Base-by-base conservation (phyloP, 2,329 filamentous ascomycete genomes). In the Scedosporium dehoogii region DNA sequence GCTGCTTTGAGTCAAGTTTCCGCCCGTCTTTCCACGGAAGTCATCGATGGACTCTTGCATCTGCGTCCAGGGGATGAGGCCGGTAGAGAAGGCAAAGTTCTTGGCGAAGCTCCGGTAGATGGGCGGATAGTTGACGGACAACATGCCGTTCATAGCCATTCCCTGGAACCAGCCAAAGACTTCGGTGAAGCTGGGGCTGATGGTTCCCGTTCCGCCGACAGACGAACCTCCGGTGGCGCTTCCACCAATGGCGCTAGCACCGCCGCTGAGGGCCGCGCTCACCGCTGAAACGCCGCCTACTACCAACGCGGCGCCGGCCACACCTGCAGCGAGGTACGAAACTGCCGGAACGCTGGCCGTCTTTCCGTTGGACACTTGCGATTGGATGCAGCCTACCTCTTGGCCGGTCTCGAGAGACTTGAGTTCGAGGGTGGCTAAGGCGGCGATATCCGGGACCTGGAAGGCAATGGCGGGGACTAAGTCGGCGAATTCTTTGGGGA, bases 101-200 rank as follows among this genome's bases (percentile, higher is more conserved):
- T 90, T 90, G 65, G 89, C 79, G 75, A 96, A 99, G 73, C 87
- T 93, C 68, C 87, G 85, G 77, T 97, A 97, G 44, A 97, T 86
- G 42, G 85, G 80, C 3, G 94, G 94, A 68, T 96, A 92, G 69
- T 87, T 85, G 69, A 96, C 92, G 64, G 90, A 96, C 73, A 96
- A 81, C 94, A 97, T 97, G 67, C 94, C 92, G 74, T 94, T 97
- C 79, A 94, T 89, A 29, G 94, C 92, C 81, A 97, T 89, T 59
- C 89, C 88, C 75, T 97, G 92, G 74, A 97, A 96, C 85, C 90
- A 96, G 65, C 88, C 86, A 67, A 96, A 83, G 58, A 96, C 86
- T 70, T 97, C 91, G 55, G 81, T 82, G 72, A 97, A 97, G 61
- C 88, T 90, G 27, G 94, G 94, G 68, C 91, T 94, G 48, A 87